Evolutionary conservation across 1,284 basidiomycete genomes (phyloP).

Genomic region (Malassezia obtusa): DNA sequence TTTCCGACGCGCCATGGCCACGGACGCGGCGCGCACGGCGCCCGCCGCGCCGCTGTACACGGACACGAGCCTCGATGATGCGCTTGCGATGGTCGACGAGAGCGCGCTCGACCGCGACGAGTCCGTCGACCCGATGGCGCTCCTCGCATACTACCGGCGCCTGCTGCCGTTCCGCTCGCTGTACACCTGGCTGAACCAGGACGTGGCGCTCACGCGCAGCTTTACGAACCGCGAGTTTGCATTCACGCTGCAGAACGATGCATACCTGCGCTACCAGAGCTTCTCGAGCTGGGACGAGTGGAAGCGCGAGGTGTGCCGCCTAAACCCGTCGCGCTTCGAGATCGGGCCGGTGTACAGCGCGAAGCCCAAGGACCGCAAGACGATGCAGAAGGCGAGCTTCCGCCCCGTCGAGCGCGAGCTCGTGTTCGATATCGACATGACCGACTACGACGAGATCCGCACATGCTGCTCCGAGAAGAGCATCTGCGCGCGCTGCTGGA

Average conservation of each 20-base stretch:
- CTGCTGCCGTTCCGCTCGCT: constrained; percentile 90
- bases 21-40: not conserved
- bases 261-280: constrained; percentile 86
- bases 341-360: constrained; percentile 89
- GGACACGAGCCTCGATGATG: constrained; percentile 17
- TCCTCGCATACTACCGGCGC: constrained; percentile 81
- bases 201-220: constrained; percentile 58
- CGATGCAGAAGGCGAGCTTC: constrained; percentile 65
- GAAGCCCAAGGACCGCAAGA: constrained; percentile 83
- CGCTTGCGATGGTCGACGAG: constrained; percentile 31
- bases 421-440: constrained; percentile 99
- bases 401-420: constrained; percentile 76
- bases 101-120: constrained; percentile 46
- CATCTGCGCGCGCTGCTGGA: constrained; percentile 90
- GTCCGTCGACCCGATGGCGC: constrained; percentile 57
- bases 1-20: not conserved
- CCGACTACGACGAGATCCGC: constrained; percentile 91
- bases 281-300: constrained; percentile 76
- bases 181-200: constrained; percentile 90
- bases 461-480: constrained; percentile 86
- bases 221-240: constrained; percentile 74
- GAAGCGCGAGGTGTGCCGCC: constrained; percentile 61
- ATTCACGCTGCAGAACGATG: constrained; percentile 83
- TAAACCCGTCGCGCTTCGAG: constrained; percentile 64
- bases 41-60: not conserved